Base-by-base conservation (phyloP, 2,329 filamentous ascomycete species). In the Sordariomycetes sp. region DNA sequence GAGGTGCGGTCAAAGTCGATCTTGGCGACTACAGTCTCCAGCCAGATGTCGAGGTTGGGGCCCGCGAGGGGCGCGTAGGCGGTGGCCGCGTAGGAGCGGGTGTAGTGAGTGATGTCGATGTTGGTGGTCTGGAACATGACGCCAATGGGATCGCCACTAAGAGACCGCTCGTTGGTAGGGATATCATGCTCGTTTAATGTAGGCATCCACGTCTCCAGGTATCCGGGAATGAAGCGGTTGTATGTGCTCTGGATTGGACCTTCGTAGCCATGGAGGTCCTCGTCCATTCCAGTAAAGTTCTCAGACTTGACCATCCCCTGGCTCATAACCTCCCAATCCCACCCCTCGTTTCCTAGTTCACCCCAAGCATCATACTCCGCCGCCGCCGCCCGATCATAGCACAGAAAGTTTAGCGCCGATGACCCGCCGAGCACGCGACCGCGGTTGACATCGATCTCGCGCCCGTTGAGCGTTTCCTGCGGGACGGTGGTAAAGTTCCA, bases 381-480 rank as follows among this genome's bases (percentile, higher is more conserved):
- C 1, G 65, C 64, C 3, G 67, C 58, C 1, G 69, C 69, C 2
- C 70, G 65, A 59, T 72, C 68, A 51, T 70, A 72, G 59, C 67
- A 67, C 51, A 73, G 65, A 45, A 75, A 74, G 61, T 78, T 78
- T 57, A 78, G 61, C 5, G 74, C 69, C 8, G 67, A 74, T n/a
- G 71, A 73, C 10, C 77, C 77, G 5, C 77, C 77, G 0, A 80
- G 67, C 0, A 76, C 72, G 55, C 75, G 75, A 32, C 74, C 77
- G 8, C 76, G 69, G 25, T 72, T 72, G 50, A 76, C 72, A 2
- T 65, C 59, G 12, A 77, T 70, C 3, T 67, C 61, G 1, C 74
- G 69, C 10, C 69, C 67, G 15, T 70, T 68, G 4, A 76, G 69
- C 15, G 64, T 62, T 1, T 65, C 56, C 55, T 77, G 74, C 0